phyloP scores from a whole-genome alignment of 192 early-diverging fungal species.

The Podila clonocystis region DNA sequence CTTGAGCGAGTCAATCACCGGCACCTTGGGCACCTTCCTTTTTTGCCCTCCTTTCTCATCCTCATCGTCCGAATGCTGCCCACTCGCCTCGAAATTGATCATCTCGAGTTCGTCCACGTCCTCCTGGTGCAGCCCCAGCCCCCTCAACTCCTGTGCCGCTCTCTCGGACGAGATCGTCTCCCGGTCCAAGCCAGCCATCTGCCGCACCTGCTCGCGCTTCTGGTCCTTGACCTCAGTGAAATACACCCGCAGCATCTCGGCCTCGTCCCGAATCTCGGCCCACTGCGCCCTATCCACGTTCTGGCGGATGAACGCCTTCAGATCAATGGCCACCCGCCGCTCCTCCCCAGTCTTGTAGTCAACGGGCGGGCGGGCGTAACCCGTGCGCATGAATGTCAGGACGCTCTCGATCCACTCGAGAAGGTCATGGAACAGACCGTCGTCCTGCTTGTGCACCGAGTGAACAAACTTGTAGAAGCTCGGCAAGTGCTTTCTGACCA shows the following conservation, averaged over 20 bases:
- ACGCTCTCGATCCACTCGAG: conserved; percentile 55
- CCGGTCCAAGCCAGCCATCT: conserved; percentile 35
- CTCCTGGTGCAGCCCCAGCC: conserved; percentile 20
- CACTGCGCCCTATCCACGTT: conserved; percentile 38
- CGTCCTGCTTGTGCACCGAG: conserved; percentile 59
- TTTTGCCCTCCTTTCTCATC: conserved; percentile 5
- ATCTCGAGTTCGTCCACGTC: conserved; percentile 54
- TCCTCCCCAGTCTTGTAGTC: conserved; percentile 30
- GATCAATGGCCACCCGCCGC: conserved; percentile 11
- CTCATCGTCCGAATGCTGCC: not conserved
- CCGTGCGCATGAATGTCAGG: conserved; percentile 51
- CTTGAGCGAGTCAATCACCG: conserved; percentile 3
- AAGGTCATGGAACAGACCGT: conserved; percentile 59
- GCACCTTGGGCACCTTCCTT: conserved; percentile 12
- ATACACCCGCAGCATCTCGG: conserved; percentile 22
- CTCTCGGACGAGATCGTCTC: not conserved
- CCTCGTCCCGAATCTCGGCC: conserved; percentile 33
- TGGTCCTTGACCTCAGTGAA: conserved; percentile 37
- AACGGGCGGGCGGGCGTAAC: conserved; percentile 43
- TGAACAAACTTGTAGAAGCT: conserved; percentile 68
- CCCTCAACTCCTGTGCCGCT: conserved; percentile 5
- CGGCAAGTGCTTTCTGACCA: conserved; percentile 59
- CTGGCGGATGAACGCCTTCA: conserved; percentile 34
- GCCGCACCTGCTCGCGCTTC: conserved; percentile 41
- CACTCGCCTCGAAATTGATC: conserved; percentile 17